Evolutionary conservation across 2,329 filamentous ascomycete species (phyloP), one percentile per base, ranked within the genome.

Genomic region (Didymella pinodella): DNA sequence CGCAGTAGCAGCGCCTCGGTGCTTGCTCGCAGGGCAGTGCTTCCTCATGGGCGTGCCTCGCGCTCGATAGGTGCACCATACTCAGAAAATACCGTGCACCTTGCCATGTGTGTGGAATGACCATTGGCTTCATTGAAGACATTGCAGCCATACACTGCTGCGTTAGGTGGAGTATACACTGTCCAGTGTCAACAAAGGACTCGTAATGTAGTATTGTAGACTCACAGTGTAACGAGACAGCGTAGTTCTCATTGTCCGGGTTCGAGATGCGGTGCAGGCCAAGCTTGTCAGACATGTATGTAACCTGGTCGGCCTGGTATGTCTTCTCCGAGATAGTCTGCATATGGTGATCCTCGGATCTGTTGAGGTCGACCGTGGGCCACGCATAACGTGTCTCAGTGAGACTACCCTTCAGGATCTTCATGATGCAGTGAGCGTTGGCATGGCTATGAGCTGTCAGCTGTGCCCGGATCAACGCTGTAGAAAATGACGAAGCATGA

Each of bases 401-500:
- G 60, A 97, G 81, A 62, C 83, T 85, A 45, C 93, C 93, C 67
- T 87, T 88, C 63, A 97, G 84, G 65, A 94, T 88, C 77, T 88
- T 96, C 92, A 97, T 97, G 68, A 97, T 82, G 78, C 93, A 97
- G 76, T 97, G 93, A 38, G 93, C 91, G 62, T 94, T 91, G 43
- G 80, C 79, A 67, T 83, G 81, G 58, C 75, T 78, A 29, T 25
- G 36, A 20, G 7, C 10, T 10, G 58, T 66, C 36, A 67, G 61
- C 31, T 22, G 4, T 12, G 34, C 16, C 43, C 38, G 2, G 34
- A 16, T 7, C 25, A 26, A 16, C 6, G 12, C 14, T 25, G 7
- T 40, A 5, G 8, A n/a, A 1, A 2, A 10, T 10, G 7, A 18
- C 18, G 22, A 28, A 44, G 12, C 53, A 45, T 28, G 40, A 25